These are phyloP conservation scores for Rhododendron ovatum DNA, from an alignment of 148 eudicot species.

Conservation along the genomic window DNA sequence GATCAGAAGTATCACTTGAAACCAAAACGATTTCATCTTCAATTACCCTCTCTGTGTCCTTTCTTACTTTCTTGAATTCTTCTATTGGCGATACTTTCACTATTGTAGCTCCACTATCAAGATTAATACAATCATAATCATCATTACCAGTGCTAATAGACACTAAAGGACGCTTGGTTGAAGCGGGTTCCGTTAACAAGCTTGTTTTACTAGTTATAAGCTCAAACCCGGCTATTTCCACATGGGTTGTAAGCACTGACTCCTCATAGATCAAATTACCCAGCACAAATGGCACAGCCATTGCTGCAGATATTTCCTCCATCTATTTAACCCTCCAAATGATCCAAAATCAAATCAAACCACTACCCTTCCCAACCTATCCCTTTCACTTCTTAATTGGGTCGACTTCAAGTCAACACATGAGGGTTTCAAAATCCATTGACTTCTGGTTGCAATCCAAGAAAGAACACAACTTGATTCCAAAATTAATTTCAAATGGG, in stretches of 20 bases:
- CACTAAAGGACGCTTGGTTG: slow-evolving; percentile 30
- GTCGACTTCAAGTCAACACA: slow-evolving; percentile 5
- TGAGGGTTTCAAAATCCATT: neutral
- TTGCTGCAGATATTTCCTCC: slow-evolving; percentile 23
- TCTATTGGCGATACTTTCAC: slow-evolving; percentile 15
- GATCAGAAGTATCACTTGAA: slow-evolving; percentile 19
- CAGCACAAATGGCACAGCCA: slow-evolving; percentile 32
- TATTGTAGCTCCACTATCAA: slow-evolving; percentile 15
- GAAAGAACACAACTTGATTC: neutral
- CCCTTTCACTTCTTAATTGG: slow-evolving; percentile 7
- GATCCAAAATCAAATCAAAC: slow-evolving; percentile 6
- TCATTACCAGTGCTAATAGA: slow-evolving; percentile 24
- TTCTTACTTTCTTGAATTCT: slow-evolving; percentile 22
- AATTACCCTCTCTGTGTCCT: neutral
- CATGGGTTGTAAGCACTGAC: slow-evolving; percentile 19
- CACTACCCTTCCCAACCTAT: neutral
- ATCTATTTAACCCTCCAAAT: slow-evolving; percentile 1
- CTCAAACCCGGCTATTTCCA: slow-evolving; percentile 30
- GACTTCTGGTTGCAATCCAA: neutral
- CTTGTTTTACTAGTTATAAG: slow-evolving; percentile 19
- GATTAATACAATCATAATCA: slow-evolving; percentile 22
- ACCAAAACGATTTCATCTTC: slow-evolving; percentile 25
- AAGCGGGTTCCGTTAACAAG: slow-evolving; percentile 18
- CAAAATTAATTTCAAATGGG: neutral
- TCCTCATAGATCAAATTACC: slow-evolving; percentile 36